Base-by-base conservation (phyloP, 352 stramenopile genomes). In the Hyaloperonospora brassicae region DNA sequence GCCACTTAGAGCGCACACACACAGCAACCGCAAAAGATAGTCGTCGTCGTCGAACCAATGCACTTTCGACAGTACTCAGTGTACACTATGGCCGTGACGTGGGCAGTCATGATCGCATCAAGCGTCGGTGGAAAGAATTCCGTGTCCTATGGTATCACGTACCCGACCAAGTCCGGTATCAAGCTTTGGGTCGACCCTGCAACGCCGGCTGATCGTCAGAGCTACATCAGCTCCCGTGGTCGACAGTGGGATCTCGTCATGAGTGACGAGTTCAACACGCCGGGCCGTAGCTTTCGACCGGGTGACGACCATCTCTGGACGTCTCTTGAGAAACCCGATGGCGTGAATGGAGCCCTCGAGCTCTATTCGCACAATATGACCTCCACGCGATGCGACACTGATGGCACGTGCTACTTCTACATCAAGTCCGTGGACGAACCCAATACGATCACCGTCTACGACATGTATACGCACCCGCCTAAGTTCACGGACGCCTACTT, bases 281-380 rank as follows among this genome's bases (percentile, higher is more conserved):
- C 82, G 2, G 70, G 68, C 23, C 80, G 94, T 5, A 84, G 56
- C 7, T 98, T 98, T 67, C 49, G 81, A 41, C 82, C 97, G 41
- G 94, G 95, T n/a, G 59, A 84, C 13, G 95, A 98, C 73, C 89
- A 96, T 41, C 66, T 92, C 35, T 98, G 95, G 95, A 98, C 89
- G 31, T 87, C 76, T 24, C 55, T 90, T 39, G 58, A 89, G 14
- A 85, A 82, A 35, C 72, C 80, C 1, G 80, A 91, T 50, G 79
- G 78, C 13, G 77, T 88, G 27, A 89, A 91, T 58, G 67, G 62
- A 36, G 80, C 80, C 17, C 57, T 91, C 8, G 76, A 89, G 46
- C 55, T 82, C 30, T 89, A 89, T 59, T 71, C 67, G 42, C 76
- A 81, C 49, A 86, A 87, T 50, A 91, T 87, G 73, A 84, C 76